Evolutionary conservation across 2,329 filamentous ascomycete genomes (phyloP).

Genomic region (Xylariaceae sp.): DNA sequence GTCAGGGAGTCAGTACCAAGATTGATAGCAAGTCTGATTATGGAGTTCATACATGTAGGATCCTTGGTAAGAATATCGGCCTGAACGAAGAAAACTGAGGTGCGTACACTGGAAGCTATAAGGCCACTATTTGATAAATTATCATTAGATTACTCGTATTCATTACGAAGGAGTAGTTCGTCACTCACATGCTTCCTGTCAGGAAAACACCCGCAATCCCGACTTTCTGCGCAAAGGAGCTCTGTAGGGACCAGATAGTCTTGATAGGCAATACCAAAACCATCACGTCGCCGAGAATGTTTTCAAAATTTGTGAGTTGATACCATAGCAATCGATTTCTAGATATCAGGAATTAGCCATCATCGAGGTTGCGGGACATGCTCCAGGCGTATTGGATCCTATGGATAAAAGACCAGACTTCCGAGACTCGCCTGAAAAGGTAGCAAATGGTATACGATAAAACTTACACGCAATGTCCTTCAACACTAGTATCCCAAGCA

Average conservation of each 20-base stretch:
- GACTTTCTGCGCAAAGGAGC: neutral
- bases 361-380: too few species aligned
- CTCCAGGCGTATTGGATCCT: too few species aligned
- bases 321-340: constrained; percentile 1
- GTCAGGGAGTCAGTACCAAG: neutral
- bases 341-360: too few species aligned
- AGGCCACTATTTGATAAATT: neutral
- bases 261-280: constrained; percentile 44
- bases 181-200: constrained; percentile 2
- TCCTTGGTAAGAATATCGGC: neutral
- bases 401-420: too few species aligned
- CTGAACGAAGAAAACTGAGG: constrained; percentile 1
- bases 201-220: neutral
- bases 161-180: neutral
- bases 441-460: too few species aligned
- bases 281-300: constrained; percentile 53
- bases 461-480: neutral
- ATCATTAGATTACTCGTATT: neutral
- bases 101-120: constrained; percentile 1
- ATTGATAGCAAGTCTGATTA: neutral
- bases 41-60: neutral
- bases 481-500: neutral
- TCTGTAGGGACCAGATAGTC: constrained; percentile 37
- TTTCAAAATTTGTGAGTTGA: constrained; percentile 20
- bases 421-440: too few species aligned